Evolutionary conservation across 192 early-diverging fungal species (phyloP).

Genomic region (Umbelopsis ramanniana): DNA sequence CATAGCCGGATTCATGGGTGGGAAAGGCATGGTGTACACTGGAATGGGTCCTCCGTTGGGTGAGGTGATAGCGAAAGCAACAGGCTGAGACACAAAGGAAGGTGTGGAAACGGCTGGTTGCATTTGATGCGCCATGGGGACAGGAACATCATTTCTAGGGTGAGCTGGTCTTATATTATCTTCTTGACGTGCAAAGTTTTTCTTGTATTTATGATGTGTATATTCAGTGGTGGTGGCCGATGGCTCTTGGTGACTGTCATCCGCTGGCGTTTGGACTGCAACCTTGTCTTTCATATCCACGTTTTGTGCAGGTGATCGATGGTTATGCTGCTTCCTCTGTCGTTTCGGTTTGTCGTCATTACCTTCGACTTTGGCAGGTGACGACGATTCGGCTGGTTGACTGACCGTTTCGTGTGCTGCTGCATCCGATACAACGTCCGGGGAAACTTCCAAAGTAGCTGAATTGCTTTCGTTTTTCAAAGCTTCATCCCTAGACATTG

Average conservation of each 20-base stretch:
- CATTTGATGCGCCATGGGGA: slow-evolving; percentile 5
- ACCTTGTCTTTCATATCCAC: background rate
- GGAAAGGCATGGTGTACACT: slow-evolving; percentile 8
- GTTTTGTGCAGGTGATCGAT: background rate
- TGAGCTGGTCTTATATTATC: background rate
- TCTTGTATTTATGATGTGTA: slow-evolving; percentile 1
- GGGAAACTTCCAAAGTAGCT: background rate
- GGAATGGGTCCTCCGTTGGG: slow-evolving; percentile 15
- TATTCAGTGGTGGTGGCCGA: background rate
- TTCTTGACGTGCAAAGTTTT: background rate
- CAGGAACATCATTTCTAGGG: background rate
- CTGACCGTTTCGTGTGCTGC: too few species aligned
- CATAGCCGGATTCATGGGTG: slow-evolving; percentile 17
- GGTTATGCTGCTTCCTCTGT: background rate
- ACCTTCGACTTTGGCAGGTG: background rate
- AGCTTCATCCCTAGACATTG: background rate
- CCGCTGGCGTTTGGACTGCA: background rate
- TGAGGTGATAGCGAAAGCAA: slow-evolving; percentile 8
- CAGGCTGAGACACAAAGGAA: slow-evolving; percentile 14
- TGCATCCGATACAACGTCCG: background rate
- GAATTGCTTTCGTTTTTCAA: background rate
- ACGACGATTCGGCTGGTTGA: background rate
- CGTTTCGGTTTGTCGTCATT: background rate
- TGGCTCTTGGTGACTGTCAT: background rate
- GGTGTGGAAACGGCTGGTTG: background rate